Base-by-base conservation (phyloP, 371 early-diverging fungal species). In the Mucor ambiguus region DNA sequence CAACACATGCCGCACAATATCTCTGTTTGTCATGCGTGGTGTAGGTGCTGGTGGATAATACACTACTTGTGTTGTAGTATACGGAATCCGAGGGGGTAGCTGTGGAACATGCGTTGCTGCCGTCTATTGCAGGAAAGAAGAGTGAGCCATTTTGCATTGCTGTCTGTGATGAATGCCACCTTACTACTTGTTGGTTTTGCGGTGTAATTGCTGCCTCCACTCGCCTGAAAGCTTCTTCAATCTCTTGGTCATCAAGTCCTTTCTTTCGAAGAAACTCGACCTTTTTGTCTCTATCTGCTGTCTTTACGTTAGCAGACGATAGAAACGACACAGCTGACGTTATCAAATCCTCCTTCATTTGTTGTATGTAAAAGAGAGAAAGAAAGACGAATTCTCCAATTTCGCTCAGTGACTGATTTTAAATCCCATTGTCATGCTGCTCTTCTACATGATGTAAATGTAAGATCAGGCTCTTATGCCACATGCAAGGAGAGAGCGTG, bases 231-330 rank as follows among this genome's bases (percentile, higher is more conserved):
- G 89, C 88, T 35, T 83, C 76, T 58, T 86, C 80, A 30, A 89
- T 89, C 68, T 89, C 89, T 46, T 73, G 75, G 46, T 77, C 61
- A 14, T 77, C 81, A 58, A 89, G 69, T 9, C 87, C 87, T 64
- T 89, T 89, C 56, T 83, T 82, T 59, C 79, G 75, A 41, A 89
- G 67, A 64, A 87, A 87, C 35, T 80, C 79, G 14, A 80, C 66
- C 74, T 89, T 89, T 55, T 87, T 89, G 29, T 80, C 69, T 29
- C 74, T 80, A 5, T 81, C 79, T 11, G 87, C 84, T 10, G 83
- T 77, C 46, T 77, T 78, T 3, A 87, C 82, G 22, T 78, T 83
- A 29, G 85, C 79, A 4, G 84, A 84, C 10, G 80, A 81, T 35
- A 89, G 59, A 66, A 89, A 87, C 3, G 82, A 76, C 0, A 84